phyloP scores from a whole-genome alignment of 805 yeast genomes.

The Zygosaccharomyces bailii region DNA sequence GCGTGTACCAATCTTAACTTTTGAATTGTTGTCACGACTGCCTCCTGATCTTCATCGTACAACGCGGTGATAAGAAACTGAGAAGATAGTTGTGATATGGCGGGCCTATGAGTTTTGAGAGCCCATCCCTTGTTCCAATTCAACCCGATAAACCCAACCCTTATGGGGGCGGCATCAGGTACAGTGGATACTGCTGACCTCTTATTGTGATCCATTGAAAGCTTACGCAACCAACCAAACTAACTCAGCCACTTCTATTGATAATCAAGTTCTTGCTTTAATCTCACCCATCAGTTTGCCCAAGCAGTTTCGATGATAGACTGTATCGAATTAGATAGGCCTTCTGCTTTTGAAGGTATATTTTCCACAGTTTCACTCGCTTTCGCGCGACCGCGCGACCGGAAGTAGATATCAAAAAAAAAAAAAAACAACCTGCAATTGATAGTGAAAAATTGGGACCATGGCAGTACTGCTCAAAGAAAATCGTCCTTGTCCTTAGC shows the following conservation, averaged over 20 bases:
- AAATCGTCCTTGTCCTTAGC: too few species aligned
- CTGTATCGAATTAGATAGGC: not conserved
- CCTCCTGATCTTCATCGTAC: constrained; percentile 22
- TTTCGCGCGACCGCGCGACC: constrained; percentile 1
- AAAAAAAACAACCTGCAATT: too few species aligned
- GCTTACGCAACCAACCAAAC: not conserved
- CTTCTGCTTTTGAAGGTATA: not conserved
- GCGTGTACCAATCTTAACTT: constrained; percentile 27
- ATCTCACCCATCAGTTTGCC: not conserved
- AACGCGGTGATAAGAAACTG: constrained; percentile 32
- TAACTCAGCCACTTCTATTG: not conserved
- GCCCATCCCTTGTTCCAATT: constrained; percentile 32
- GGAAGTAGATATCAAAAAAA: too few species aligned
- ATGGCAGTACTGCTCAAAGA: too few species aligned
- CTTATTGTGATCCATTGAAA: constrained; percentile 27
- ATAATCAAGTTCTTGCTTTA: not conserved
- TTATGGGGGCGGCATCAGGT: constrained; percentile 28
- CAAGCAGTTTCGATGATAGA: not conserved
- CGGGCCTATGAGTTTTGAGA: constrained; percentile 32
- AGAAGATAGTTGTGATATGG: constrained; percentile 30
- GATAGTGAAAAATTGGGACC: too few species aligned
- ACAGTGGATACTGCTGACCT: constrained; percentile 33
- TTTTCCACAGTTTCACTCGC: not conserved
- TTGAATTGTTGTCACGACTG: constrained; percentile 24
- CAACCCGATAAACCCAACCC: constrained; percentile 32